These are phyloP conservation scores for Linaria vulgaris DNA, from an alignment of 257 asterid species.

Conservation along the genomic window DNA sequence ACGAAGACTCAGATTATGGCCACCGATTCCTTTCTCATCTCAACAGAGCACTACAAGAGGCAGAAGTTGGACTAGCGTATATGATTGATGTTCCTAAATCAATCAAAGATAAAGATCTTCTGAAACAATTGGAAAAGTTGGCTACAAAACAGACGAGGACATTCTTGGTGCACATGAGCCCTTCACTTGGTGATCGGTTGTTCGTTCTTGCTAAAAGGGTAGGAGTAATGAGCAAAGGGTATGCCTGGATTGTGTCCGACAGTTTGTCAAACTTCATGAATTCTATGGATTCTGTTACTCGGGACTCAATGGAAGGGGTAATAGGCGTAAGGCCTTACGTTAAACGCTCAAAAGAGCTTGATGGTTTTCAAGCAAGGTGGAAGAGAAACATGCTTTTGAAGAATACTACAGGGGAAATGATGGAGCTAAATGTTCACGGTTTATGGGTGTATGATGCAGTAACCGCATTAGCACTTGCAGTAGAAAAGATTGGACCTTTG, in stretches of 20 bases:
- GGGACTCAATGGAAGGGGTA: constrained; percentile 62
- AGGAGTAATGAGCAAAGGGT: constrained; percentile 46
- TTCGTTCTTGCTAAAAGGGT: constrained; percentile 29
- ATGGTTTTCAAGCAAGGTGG: constrained; percentile 44
- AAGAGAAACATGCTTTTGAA: constrained; percentile 29
- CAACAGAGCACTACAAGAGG: too few relatives aligned
- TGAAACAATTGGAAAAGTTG: too few relatives aligned
- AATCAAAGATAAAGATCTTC: too few relatives aligned
- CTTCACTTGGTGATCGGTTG: constrained; percentile 35
- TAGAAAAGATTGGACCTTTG: constrained; percentile 41
- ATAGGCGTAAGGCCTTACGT: constrained; percentile 53
- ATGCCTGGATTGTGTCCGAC: constrained; percentile 55
- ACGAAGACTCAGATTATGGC: too few relatives aligned
- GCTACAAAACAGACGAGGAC: too few relatives aligned
- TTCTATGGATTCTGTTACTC: constrained; percentile 27
- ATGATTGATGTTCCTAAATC: too few relatives aligned
- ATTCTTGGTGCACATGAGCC: too few relatives aligned
- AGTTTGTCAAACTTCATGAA: constrained; percentile 45
- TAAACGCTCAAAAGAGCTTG: constrained; percentile 24
- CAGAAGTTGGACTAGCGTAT: too few relatives aligned
- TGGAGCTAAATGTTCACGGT: constrained; percentile 47
- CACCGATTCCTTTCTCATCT: too few relatives aligned
- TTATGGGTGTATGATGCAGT: constrained; percentile 58
- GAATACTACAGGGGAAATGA: constrained; percentile 3
- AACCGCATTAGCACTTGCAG: constrained; percentile 49